phyloP scores from a whole-genome alignment of 1,284 basidiomycete genomes.

The Schizopora paradoxa region DNA sequence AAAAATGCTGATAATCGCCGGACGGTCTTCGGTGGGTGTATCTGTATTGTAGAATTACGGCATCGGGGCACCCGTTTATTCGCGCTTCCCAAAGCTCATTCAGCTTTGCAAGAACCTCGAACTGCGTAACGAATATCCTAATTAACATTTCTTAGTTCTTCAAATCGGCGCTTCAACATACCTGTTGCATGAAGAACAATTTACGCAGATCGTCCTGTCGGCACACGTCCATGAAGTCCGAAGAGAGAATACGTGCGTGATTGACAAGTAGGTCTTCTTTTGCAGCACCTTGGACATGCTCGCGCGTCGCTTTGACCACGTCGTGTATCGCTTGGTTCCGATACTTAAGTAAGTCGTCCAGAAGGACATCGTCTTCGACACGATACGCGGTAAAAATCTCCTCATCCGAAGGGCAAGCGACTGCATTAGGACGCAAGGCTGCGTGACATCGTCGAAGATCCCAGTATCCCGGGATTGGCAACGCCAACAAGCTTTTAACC shows the following conservation, averaged over 20 bases:
- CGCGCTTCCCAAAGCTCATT: conserved; percentile 42
- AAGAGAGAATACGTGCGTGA: conserved; percentile 33
- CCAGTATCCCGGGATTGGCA: conserved; percentile 46
- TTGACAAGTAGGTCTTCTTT: conserved; percentile 36
- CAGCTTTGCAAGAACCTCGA: conserved; percentile 42
- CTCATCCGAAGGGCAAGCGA: conserved; percentile 33
- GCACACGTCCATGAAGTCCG: conserved; percentile 43
- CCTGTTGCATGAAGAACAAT: conserved; percentile 48
- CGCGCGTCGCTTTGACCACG: conserved; percentile 24
- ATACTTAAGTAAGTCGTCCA: conserved; percentile 26
- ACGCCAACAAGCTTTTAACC: conserved; percentile 38
- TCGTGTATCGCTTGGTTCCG: conserved; percentile 33
- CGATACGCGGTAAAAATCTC: conserved; percentile 33
- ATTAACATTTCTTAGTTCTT: neutral
- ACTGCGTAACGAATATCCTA: conserved; percentile 28
- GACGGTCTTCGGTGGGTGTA: conserved; percentile 25
- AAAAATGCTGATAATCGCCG: conserved; percentile 28
- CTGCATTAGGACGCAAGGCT: conserved; percentile 22
- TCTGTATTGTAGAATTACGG: conserved; percentile 39
- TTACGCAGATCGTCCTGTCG: conserved; percentile 37
- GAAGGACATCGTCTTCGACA: conserved; percentile 17
- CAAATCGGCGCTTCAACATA: conserved; percentile 20
- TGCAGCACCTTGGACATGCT: conserved; percentile 8
- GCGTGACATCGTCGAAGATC: conserved; percentile 36
- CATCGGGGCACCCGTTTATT: conserved; percentile 42